These are phyloP conservation scores for Pseudohalonectria lignicola DNA, from an alignment of 2,329 filamentous ascomycete genomes.

Conservation along the genomic window DNA sequence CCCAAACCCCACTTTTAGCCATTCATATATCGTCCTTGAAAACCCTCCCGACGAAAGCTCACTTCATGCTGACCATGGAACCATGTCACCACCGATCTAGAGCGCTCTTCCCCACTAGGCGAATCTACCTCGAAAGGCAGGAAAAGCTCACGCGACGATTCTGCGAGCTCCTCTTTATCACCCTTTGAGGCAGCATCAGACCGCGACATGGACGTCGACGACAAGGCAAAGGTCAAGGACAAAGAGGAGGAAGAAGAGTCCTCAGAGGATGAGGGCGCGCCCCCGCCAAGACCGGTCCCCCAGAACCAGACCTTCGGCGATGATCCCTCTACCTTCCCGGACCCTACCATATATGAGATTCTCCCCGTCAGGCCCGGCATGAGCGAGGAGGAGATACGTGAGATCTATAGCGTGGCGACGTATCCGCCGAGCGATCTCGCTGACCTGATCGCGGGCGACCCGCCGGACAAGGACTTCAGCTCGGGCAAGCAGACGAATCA, in stretches of 20 bases:
- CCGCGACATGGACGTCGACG: constrained; percentile 31
- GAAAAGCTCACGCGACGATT: constrained; percentile 3
- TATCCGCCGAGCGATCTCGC: constrained; percentile 75
- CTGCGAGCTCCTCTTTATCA: not conserved
- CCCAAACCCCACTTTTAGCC: too few species aligned
- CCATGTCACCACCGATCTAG: too few species aligned
- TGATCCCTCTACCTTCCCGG: constrained; percentile 80
- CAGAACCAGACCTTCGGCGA: constrained; percentile 85
- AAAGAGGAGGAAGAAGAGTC: constrained; percentile 34
- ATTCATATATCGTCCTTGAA: too few species aligned
- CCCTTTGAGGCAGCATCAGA: not conserved
- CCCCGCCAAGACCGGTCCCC: constrained; percentile 53
- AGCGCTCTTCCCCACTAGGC: constrained; percentile 2
- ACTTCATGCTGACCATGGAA: too few species aligned
- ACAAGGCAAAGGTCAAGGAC: constrained; percentile 23
- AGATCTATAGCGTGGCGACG: constrained; percentile 75
- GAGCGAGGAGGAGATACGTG: constrained; percentile 73
- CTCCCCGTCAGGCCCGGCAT: constrained; percentile 62
- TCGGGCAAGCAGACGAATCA: constrained; percentile 89
- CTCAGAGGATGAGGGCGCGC: constrained; percentile 48
- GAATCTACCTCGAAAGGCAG: constrained; percentile 1
- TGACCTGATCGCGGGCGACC: constrained; percentile 77
- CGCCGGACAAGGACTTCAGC: constrained; percentile 92
- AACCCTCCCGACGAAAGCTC: too few species aligned
- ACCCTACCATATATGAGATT: constrained; percentile 93